phyloP scores from a whole-genome alignment of 306 rosid species.

The Prunus campanulata region DNA sequence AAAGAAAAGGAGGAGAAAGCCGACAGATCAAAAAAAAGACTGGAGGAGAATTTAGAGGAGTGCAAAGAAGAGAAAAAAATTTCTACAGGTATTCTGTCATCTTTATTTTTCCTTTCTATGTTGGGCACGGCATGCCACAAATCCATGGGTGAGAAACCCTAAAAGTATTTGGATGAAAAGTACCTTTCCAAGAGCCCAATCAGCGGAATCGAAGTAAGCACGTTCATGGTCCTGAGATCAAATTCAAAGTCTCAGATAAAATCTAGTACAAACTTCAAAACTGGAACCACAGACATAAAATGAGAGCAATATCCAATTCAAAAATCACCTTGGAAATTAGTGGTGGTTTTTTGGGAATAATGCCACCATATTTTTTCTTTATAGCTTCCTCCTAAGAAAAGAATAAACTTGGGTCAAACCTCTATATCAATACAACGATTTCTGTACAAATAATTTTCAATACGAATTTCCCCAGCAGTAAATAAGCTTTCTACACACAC shows the following conservation, averaged over 20 bases:
- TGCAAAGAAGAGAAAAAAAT: too few relatives aligned
- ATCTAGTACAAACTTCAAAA: neutral
- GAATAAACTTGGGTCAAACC: constrained; percentile 24
- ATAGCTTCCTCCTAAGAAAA: constrained; percentile 63
- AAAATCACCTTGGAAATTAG: constrained; percentile 80
- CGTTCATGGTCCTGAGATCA: constrained; percentile 88
- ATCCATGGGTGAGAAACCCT: too few relatives aligned
- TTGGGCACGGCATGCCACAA: too few relatives aligned
- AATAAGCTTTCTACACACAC: neutral
- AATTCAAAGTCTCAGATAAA: constrained; percentile 26
- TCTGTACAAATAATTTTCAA: neutral
- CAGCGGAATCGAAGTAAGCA: constrained; percentile 96
- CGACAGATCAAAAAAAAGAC: too few relatives aligned
- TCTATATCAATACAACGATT: neutral
- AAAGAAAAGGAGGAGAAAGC: too few relatives aligned
- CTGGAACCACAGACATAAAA: neutral
- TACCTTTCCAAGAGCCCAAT: constrained; percentile 99
- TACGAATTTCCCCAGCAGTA: neutral
- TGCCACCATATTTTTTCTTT: constrained; percentile 94
- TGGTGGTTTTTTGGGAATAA: constrained; percentile 82
- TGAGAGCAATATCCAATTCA: neutral
- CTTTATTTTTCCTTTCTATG: too few relatives aligned
- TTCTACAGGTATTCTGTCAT: too few relatives aligned
- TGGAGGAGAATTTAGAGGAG: too few relatives aligned
- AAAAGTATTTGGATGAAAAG: neutral